Conservation (phyloP, 2,329 filamentous ascomycete genomes). For the Fusarium illudens region DNA sequence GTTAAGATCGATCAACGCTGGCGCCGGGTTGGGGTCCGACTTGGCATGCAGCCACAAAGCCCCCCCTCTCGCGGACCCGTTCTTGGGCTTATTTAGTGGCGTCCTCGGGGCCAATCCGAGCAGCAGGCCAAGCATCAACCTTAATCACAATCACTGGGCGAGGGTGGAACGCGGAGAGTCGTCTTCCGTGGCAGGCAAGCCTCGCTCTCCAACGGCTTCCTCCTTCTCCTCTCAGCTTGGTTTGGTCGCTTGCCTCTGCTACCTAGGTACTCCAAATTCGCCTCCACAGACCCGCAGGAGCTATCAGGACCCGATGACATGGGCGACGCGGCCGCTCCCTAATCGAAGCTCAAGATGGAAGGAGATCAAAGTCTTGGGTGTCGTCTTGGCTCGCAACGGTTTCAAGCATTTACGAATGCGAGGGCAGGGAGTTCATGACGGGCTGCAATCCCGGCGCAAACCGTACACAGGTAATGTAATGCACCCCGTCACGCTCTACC, state of each 20-base stretch:
- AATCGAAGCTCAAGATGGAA: conserved; percentile 22
- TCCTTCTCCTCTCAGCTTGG: background rate
- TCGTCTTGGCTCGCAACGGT: background rate
- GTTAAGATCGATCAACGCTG: conserved; percentile 24
- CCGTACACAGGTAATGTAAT: background rate
- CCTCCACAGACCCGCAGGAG: conserved; percentile 4
- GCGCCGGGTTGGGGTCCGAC: conserved; percentile 8
- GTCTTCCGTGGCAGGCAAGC: background rate
- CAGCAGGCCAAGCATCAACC: conserved; percentile 22
- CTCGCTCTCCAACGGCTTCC: background rate
- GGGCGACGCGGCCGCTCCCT: background rate
- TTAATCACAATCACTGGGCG: conserved; percentile 22
- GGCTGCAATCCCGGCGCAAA: background rate
- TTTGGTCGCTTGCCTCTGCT: no score
- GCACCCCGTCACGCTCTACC: background rate
- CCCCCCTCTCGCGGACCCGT: background rate
- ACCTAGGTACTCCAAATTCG: no score
- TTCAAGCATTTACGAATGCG: background rate
- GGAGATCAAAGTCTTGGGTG: conserved; percentile 2
- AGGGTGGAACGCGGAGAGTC: background rate
- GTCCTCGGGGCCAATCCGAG: background rate
- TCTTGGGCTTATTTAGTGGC: conserved; percentile 14
- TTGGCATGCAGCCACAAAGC: conserved; percentile 14
- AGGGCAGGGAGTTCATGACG: background rate
- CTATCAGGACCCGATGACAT: conserved; percentile 24